A percentile compares a stretch with the other conserved stretches of the same genome.
These are phyloP conservation scores for Berkeleyomyces rouxiae DNA, from an alignment of 2,329 filamentous ascomycete species.

Conservation along the genomic window DNA sequence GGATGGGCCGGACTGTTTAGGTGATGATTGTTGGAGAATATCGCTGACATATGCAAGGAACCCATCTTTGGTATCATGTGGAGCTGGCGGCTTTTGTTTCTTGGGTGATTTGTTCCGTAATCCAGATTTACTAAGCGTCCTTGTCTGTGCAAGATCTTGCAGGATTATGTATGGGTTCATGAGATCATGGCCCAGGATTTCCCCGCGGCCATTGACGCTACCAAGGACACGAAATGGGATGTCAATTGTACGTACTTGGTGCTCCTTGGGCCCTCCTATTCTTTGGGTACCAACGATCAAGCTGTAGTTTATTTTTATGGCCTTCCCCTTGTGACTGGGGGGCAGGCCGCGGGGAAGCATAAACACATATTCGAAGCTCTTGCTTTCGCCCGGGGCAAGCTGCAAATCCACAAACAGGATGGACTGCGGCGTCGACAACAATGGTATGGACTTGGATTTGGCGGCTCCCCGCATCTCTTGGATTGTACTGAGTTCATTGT, in stretches of 20 bases:
- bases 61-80: constrained; percentile 31
- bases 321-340: constrained; percentile 76
- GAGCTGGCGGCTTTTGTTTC: constrained; percentile 18
- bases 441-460: constrained; percentile 70
- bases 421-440: constrained; percentile 89
- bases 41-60: constrained; percentile 67
- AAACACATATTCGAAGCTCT: constrained; percentile 74
- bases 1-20: constrained; percentile 30
- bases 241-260: constrained; percentile 79
- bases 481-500: constrained; percentile 77
- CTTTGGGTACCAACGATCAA: constrained; percentile 84
- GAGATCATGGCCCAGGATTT: constrained; percentile 81
- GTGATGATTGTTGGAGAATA: constrained; percentile 39
- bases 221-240: constrained; percentile 86
- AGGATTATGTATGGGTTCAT: constrained; percentile 88
- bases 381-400: constrained; percentile 75
- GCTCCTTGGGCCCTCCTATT: constrained; percentile 57
- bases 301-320: constrained; percentile 85
- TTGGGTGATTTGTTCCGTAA: constrained; percentile 18
- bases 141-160: constrained; percentile 55
- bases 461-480: constrained; percentile 85
- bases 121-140: constrained; percentile 12
- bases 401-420: constrained; percentile 89
- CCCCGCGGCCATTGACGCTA: constrained; percentile 76
- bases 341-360: constrained; percentile 76